Evolutionary conservation across 306 rosid genomes (phyloP).

Genomic region (Casuarina glauca): DNA sequence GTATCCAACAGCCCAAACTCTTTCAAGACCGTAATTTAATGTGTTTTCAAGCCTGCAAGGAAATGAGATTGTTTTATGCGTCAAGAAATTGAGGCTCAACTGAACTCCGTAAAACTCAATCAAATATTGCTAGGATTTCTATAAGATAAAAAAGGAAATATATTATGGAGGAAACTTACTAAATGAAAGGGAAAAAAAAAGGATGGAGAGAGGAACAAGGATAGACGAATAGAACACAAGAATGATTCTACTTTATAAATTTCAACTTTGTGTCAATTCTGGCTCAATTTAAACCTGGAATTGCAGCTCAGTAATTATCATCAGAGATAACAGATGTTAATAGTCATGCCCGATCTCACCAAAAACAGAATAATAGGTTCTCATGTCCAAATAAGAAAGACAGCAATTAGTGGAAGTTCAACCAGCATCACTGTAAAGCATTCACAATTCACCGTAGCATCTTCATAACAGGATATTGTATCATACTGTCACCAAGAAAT

Average conservation of each 20-base stretch:
- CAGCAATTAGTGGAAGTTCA: not conserved
- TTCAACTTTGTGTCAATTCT: not conserved
- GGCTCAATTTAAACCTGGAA: not conserved
- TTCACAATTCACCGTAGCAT: not conserved
- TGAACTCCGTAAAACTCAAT: conserved; percentile 5
- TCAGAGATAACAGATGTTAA: not conserved
- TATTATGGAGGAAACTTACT: not conserved
- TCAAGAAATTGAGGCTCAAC: not conserved
- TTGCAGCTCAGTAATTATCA: not conserved
- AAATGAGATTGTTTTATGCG: conserved; percentile 17
- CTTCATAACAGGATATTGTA: not conserved
- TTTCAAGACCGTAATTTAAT: conserved; percentile 92
- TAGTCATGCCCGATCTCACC: not conserved
- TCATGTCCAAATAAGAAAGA: not conserved
- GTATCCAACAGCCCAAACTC: conserved; percentile 99
- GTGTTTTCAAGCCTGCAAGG: conserved; percentile 95
- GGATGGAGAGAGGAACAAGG: not conserved
- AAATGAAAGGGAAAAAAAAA: not conserved
- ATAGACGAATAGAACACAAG: not conserved
- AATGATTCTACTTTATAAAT: not conserved
- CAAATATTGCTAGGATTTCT: not conserved
- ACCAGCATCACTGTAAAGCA: not conserved
- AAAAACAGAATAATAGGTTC: not conserved
- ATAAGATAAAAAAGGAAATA: not conserved
- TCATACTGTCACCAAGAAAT: not conserved